These are phyloP conservation scores for Globisporangium perplexum DNA, from an alignment of 352 stramenopile genomes.

Conservation along the genomic window DNA sequence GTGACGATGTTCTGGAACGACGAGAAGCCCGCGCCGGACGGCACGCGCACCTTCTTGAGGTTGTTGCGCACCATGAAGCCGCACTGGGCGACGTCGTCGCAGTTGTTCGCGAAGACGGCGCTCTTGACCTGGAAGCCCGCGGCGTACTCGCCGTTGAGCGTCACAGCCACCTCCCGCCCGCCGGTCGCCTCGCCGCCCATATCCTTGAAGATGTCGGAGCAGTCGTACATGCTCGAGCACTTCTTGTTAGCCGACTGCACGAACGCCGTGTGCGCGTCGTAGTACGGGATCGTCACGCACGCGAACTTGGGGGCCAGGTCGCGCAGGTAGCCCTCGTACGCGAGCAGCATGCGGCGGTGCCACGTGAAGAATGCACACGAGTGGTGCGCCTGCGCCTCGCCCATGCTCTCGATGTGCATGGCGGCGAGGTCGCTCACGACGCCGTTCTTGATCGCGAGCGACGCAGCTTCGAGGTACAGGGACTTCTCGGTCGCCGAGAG, in stretches of 20 bases:
- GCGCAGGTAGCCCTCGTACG: constrained; percentile 59
- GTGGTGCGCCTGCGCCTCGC: constrained; percentile 42
- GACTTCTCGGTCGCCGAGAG: constrained; percentile 35
- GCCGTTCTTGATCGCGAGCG: constrained; percentile 32
- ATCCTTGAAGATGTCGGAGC: constrained; percentile 50
- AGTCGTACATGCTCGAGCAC: constrained; percentile 57
- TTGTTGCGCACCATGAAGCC: constrained; percentile 37
- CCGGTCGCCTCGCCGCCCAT: constrained; percentile 20
- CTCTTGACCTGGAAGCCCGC: constrained; percentile 26
- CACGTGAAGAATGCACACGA: constrained; percentile 61
- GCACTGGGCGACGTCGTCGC: constrained; percentile 38
- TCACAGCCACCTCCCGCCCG: constrained; percentile 19
- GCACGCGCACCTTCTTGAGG: constrained; percentile 30
- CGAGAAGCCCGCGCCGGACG: constrained; percentile 39
- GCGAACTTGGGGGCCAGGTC: constrained; percentile 44
- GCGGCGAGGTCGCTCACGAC: constrained; percentile 39
- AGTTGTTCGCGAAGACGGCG: constrained; percentile 24
- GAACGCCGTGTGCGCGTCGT: constrained; percentile 67
- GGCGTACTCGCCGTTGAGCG: constrained; percentile 24
- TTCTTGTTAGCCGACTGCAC: constrained; percentile 32
- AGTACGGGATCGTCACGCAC: constrained; percentile 75
- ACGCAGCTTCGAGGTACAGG: constrained; percentile 49
- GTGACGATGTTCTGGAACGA: constrained; percentile 51
- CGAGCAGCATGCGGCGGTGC: constrained; percentile 62
- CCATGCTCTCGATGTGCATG: constrained; percentile 37